Evolutionary conservation across 2,329 filamentous ascomycete genomes (phyloP).

Genomic region (Diatrype stigma): DNA sequence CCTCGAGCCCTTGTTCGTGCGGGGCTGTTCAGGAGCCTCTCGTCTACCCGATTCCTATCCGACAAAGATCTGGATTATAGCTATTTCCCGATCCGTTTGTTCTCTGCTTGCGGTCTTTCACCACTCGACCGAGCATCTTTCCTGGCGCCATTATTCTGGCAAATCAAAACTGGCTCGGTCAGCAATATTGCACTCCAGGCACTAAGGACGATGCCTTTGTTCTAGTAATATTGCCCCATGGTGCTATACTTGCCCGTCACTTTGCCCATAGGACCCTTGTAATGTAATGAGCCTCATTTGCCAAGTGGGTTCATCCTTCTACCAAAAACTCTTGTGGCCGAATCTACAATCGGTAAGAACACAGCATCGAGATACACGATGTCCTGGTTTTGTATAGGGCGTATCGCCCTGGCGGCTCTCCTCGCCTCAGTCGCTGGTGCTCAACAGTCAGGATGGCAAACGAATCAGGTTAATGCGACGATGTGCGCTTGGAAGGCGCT

Average conservation of each 20-base stretch:
- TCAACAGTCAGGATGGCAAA: constrained; percentile 46
- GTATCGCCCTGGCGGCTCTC: constrained; percentile 24
- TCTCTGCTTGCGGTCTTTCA: constrained; percentile 14
- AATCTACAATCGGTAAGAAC: constrained; percentile 7
- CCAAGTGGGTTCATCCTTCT: constrained; percentile 3
- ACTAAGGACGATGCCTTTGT: constrained; percentile 12
- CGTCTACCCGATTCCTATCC: constrained; percentile 6
- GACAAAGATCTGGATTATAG: constrained; percentile 15
- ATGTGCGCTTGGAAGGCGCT: constrained; percentile 54
- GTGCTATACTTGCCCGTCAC: constrained; percentile 4
- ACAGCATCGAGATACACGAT: constrained; percentile 19
- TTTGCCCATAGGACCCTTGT: constrained; percentile 9
- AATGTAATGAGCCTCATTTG: constrained; percentile 19
- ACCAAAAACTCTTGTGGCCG: constrained; percentile 7
- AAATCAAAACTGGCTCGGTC: constrained; percentile 10
- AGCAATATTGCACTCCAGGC: constrained; percentile 14
- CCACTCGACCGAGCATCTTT: constrained; percentile 5
- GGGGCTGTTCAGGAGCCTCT: constrained; percentile 14
- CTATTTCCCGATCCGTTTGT: constrained; percentile 14
- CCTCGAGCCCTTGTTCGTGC: constrained; percentile 11
- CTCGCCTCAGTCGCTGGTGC: constrained; percentile 28
- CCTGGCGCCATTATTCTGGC: constrained; percentile 7
- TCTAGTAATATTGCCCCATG: constrained; percentile 13
- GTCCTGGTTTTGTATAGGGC: constrained; percentile 22
- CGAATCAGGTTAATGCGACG: constrained; percentile 49